Evolutionary conservation across 2,329 filamentous ascomycete species (phyloP).

Genomic region (Bipolaris victoriae): DNA sequence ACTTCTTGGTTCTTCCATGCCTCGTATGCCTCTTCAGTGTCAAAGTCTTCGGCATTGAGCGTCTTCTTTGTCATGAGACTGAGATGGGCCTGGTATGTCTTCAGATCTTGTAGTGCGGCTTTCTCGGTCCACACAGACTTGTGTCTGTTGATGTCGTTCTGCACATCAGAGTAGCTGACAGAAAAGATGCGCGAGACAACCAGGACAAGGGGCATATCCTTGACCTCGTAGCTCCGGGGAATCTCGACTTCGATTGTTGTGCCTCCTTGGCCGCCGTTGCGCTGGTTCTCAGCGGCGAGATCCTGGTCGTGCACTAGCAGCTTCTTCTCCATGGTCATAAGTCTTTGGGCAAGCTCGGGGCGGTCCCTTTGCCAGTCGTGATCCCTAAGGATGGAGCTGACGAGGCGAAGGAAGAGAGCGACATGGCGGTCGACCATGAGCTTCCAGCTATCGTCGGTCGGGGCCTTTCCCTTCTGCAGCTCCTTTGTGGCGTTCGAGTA

Average conservation of each 20-base stretch:
- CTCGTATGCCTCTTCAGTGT: slow-evolving; percentile 84
- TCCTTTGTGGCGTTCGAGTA: slow-evolving; percentile 94
- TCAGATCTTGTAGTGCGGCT: slow-evolving; percentile 87
- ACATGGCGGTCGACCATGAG: slow-evolving; percentile 91
- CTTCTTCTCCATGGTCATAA: slow-evolving; percentile 88
- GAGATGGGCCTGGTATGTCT: slow-evolving; percentile 88
- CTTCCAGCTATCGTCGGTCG: slow-evolving; percentile 88
- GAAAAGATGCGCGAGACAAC: slow-evolving; percentile 87
- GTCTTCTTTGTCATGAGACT: slow-evolving; percentile 79
- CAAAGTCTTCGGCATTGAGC: slow-evolving; percentile 84
- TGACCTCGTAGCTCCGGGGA: slow-evolving; percentile 88
- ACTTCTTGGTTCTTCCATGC: slow-evolving; percentile 90
- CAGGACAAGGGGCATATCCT: slow-evolving; percentile 94
- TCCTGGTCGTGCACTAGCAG: slow-evolving; percentile 93
- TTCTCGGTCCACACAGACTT: slow-evolving; percentile 87
- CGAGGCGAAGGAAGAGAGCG: slow-evolving; percentile 88
- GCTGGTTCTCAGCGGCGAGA: slow-evolving; percentile 67
- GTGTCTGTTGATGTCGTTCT: slow-evolving; percentile 84
- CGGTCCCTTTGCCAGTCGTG: slow-evolving; percentile 85
- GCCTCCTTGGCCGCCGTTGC: slow-evolving; percentile 63
- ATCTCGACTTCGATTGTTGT: slow-evolving; percentile 80
- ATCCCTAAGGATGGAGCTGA: slow-evolving; percentile 78
- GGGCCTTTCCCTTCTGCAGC: slow-evolving; percentile 75
- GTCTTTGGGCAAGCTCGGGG: slow-evolving; percentile 78
- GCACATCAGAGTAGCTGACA: slow-evolving; percentile 76